Evolutionary conservation across 768 basidiomycete genomes (phyloP).

Genomic region (Podaxis carcinomalis): DNA sequence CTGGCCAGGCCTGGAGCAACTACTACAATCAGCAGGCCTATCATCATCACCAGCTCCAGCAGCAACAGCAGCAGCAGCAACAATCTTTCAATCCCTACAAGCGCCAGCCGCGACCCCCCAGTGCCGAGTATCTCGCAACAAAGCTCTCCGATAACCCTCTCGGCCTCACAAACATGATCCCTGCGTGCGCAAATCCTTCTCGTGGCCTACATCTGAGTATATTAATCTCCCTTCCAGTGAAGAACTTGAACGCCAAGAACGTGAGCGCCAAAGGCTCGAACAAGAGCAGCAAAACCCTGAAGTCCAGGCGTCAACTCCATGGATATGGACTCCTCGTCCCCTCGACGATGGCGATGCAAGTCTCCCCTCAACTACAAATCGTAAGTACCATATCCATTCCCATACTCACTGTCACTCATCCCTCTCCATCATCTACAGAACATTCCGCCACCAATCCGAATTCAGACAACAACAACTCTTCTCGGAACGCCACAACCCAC

Average conservation of each 20-base stretch:
- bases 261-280: not conserved
- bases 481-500: not conserved
- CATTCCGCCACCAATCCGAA: not conserved
- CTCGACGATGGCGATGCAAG: conserved; percentile 28
- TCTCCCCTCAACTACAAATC: not conserved
- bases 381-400: not conserved
- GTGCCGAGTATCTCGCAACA: conserved; percentile 61
- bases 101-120: conserved; percentile 53
- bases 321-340: conserved; percentile 66
- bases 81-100: conserved; percentile 57
- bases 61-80: conserved; percentile 20
- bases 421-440: conserved; percentile 6
- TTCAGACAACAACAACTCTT: conserved; percentile 9
- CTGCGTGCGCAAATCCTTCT: conserved; percentile 40
- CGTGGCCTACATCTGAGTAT: not conserved
- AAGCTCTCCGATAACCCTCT: conserved; percentile 59
- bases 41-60: conserved; percentile 19
- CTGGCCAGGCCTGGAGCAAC: conserved; percentile 33
- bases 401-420: not conserved
- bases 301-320: conserved; percentile 50
- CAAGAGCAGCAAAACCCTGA: conserved; percentile 11
- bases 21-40: conserved; percentile 9
- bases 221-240: conserved; percentile 20
- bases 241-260: conserved; percentile 28
- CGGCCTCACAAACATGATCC: conserved; percentile 62